phyloP scores from a whole-genome alignment of 345 rosid genomes.

The Salix udensis region DNA sequence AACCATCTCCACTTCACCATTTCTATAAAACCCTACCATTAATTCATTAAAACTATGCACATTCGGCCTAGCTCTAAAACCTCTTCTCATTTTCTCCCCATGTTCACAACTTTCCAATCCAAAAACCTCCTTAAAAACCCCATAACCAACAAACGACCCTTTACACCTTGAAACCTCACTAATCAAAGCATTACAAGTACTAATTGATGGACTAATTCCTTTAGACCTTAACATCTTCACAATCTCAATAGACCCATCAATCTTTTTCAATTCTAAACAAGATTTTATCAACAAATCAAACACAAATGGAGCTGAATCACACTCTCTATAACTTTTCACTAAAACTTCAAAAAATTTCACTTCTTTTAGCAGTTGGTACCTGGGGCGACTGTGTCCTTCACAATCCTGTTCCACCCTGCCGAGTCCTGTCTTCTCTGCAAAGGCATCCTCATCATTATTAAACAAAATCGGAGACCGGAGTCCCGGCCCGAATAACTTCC shows the following conservation, averaged over 20 bases:
- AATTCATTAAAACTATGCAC: constrained; percentile 61
- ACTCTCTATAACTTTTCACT: constrained; percentile 56
- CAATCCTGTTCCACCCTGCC: background rate
- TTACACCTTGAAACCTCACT: constrained; percentile 36
- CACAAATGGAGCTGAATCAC: constrained; percentile 90
- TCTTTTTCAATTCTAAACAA: constrained; percentile 57
- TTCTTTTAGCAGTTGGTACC: background rate
- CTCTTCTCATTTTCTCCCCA: constrained; percentile 22
- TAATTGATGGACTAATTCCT: constrained; percentile 50
- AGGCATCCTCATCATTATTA: background rate
- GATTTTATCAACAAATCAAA: constrained; percentile 63
- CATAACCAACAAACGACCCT: constrained; percentile 47
- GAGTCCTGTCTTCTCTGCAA: background rate
- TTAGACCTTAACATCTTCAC: constrained; percentile 55
- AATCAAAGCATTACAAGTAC: constrained; percentile 60
- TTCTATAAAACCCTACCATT: constrained; percentile 60
- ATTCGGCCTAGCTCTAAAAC: constrained; percentile 40
- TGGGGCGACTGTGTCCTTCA: background rate
- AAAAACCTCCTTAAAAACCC: constrained; percentile 59
- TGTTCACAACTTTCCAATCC: constrained; percentile 22
- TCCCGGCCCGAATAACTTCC: constrained; percentile 44
- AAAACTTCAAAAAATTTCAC: constrained; percentile 39
- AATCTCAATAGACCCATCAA: constrained; percentile 53
- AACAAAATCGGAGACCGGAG: constrained; percentile 32
- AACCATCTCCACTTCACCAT: constrained; percentile 55